Evolutionary conservation across 345 rosid species (phyloP).

Genomic region (Dipteronia sinensis): DNA sequence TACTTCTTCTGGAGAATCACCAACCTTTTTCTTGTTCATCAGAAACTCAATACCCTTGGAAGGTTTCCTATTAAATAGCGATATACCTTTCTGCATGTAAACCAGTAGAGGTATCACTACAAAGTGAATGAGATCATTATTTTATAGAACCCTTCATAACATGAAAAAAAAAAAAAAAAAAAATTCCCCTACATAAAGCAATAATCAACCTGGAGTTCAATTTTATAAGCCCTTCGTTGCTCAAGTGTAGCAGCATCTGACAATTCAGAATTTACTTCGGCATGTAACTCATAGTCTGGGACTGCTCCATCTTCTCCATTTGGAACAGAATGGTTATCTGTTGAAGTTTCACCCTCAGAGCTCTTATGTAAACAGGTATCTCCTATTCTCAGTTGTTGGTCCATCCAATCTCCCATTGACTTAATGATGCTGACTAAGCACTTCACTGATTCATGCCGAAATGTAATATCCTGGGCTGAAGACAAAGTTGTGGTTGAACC

Average conservation of each 20-base stretch:
- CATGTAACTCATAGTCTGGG: conserved; percentile 66
- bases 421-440: conserved; percentile 83
- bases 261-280: conserved; percentile 66
- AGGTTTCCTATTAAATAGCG: conserved; percentile 85
- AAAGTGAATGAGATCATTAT: conserved; percentile 12
- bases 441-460: conserved; percentile 93
- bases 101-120: conserved; percentile 32
- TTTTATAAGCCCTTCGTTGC: conserved; percentile 88
- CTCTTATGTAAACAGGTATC: conserved; percentile 58
- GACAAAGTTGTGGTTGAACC: conserved; percentile 89
- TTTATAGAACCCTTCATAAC: neutral
- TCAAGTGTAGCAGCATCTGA: conserved; percentile 85
- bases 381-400: conserved; percentile 69
- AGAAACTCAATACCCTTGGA: conserved; percentile 91
- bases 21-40: conserved; percentile 65
- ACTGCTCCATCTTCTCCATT: conserved; percentile 66
- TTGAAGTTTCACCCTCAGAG: conserved; percentile 52
- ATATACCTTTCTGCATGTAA: conserved; percentile 84
- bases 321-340: conserved; percentile 45
- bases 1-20: conserved; percentile 81
- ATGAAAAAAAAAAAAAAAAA: neutral
- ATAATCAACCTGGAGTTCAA: conserved; percentile 80
- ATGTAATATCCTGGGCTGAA: conserved; percentile 78
- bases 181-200: conserved; percentile 19
- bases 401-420: conserved; percentile 97